Base-by-base conservation (phyloP, 805 yeast genomes). In the Babjeviella inositovora region DNA sequence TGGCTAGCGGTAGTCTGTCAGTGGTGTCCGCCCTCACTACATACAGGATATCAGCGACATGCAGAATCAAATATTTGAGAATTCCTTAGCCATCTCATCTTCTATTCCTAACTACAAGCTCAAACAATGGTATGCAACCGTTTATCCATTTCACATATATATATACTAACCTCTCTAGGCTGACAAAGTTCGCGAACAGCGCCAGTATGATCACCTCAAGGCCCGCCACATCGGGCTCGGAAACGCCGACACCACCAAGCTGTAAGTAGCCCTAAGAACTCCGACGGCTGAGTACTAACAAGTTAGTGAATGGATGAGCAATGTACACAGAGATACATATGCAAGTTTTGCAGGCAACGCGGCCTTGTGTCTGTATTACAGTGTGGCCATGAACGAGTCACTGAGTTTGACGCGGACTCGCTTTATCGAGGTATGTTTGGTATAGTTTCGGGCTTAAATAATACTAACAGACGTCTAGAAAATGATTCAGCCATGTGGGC, bases 151-250 rank as follows among this genome's bases (percentile, higher is more conserved):
- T n/a, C n/a, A n/a, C n/a, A n/a, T n/a, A 23, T 13, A 18, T 22
- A 3, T 12, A 7, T n/a, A 13, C 10, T 14, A 20, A 19, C 12
- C 8, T 20, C 12, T 9, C 19, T 23, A 63, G 82, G 72, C 81
- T 5, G 84, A 75, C 33, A 69, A 66, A 44, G 52, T 67, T 12
- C 52, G 75, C 31, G 77, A 71, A 20, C 57, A 57, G 29, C 74
- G 65, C 35, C 52, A 55, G 22, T 71, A 56, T 38, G 68, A 65
- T 22, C 61, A 53, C 15, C 51, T 68, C 24, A 71, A 70, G 35
- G 39, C 67, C 20, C 68, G 73, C 37, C 70, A 76, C 38, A 52
- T 74, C 12, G 93, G 93, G 2, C 43, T 85, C 1, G 95, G 95
- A 0, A 60, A 69, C 37, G 59, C 84, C 7, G 71, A 69, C 25